Conservation (phyloP, 2,329 filamentous ascomycete genomes). For the Xylogone sp. region DNA sequence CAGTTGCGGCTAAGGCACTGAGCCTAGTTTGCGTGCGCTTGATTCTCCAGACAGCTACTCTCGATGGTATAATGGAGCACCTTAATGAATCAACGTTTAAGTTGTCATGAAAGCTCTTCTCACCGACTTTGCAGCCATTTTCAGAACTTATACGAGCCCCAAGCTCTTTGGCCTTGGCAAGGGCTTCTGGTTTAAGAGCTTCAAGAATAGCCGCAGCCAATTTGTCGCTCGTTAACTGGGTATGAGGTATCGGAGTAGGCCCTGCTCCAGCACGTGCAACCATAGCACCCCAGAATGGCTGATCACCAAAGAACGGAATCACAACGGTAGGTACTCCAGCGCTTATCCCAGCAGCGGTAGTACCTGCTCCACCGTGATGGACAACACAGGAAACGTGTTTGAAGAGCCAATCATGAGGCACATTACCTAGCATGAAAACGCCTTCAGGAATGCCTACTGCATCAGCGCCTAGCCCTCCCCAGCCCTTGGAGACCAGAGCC, state of each 20-base stretch:
- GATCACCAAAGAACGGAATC: slow-evolving; percentile 83
- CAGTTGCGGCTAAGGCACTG: slow-evolving; percentile 68
- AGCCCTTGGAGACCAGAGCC: slow-evolving; percentile 81
- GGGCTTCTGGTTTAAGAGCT: slow-evolving; percentile 56
- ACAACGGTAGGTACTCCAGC: slow-evolving; percentile 77
- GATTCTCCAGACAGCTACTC: slow-evolving; percentile 72
- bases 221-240: slow-evolving; percentile 61
- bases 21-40: slow-evolving; percentile 63
- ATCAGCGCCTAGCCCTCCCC: slow-evolving; percentile 79
- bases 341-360: slow-evolving; percentile 81
- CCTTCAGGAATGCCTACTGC: slow-evolving; percentile 66
- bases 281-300: slow-evolving; percentile 81
- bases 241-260: slow-evolving; percentile 65
- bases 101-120: slow-evolving; percentile 67
- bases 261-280: slow-evolving; percentile 69
- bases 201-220: slow-evolving; percentile 61
- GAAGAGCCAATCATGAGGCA: slow-evolving; percentile 88
- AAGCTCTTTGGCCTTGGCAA: slow-evolving; percentile 43
- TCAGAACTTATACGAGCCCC: slow-evolving; percentile 65
- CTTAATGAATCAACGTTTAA: slow-evolving; percentile 63
- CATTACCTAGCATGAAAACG: slow-evolving; percentile 80
- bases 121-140: slow-evolving; percentile 58
- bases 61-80: slow-evolving; percentile 65
- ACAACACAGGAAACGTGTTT: slow-evolving; percentile 76
- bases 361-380: slow-evolving; percentile 85